Base-by-base conservation (phyloP, 176 grass and related monocot genomes). In the Musa itinerans region DNA sequence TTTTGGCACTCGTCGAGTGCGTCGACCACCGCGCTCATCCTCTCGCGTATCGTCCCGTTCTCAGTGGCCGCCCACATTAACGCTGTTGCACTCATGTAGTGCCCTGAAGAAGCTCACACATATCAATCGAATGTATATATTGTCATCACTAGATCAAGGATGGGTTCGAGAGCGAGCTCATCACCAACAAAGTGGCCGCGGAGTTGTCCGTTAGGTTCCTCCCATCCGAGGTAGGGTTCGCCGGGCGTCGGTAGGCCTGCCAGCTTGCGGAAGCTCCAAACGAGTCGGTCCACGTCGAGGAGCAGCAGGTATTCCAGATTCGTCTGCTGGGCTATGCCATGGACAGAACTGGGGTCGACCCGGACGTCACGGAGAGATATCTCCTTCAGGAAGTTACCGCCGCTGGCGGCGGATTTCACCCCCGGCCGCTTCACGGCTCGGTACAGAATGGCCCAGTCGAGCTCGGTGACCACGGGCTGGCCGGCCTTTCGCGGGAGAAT, bases 281-380 rank as follows among this genome's bases (percentile, higher is more conserved):
- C 92, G 27, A 96, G 80, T 19, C 82, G 34, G 71, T 96, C 86
- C 2, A 78, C 79, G 76, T 96, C 89, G 7, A 96, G 83, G 2
- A 96, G 72, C 13, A 96, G 63, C 72, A 96, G 83, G 81, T 96
- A 96, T 84, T 96, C 92, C 15, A 91, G 82, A 74, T 91, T 96
- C 7, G 92, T 96, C 69, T 74, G 73, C 86, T 96, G 83, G 48
- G 89, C 92, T 0, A 50, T 75, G 69, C 83, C 92, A 68, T 89
- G 89, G 52, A 74, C 54, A n/a, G 63, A 71, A 69, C 89, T 79
- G 43, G 86, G 78, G 64, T 89, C 86, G 14, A 96, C 76, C 3
- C 82, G 69, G 74, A 96, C 84, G 53, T 92, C 89, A 12, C 91
- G 86, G 53, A 96, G 92, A 20, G 86, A 78, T 53, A 70, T 86